Evolutionary conservation across 2,329 filamentous ascomycete species (phyloP).

Genomic region (Pseudogymnoascus sp.): DNA sequence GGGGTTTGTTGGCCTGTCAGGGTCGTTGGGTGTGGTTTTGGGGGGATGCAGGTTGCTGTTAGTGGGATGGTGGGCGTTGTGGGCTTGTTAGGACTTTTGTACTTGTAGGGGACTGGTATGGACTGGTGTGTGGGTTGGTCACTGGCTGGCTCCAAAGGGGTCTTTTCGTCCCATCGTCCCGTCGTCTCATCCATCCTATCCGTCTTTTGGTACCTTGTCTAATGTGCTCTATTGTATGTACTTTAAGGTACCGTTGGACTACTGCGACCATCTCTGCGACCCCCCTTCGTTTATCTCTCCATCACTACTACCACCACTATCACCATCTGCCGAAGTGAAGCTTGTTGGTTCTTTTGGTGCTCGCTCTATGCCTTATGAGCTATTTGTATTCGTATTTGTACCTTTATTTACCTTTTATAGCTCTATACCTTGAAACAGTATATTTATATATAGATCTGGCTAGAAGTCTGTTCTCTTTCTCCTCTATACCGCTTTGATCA

Average conservation of each 20-base stretch:
- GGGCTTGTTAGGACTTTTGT: neutral
- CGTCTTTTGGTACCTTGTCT: neutral
- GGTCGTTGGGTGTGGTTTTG: neutral
- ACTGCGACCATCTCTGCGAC: neutral
- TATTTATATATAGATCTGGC: slow-evolving; percentile 2
- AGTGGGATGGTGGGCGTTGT: neutral
- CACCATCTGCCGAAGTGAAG: neutral
- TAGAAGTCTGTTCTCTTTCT: neutral
- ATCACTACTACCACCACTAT: neutral
- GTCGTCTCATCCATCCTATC: too few relatives aligned
- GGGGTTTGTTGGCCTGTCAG: neutral
- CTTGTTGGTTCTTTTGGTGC: neutral
- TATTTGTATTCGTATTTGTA: neutral
- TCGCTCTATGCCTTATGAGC: neutral
- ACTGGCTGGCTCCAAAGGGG: neutral
- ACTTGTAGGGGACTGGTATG: neutral
- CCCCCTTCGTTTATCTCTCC: neutral
- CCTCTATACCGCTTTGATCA: neutral
- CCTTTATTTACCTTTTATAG: too few relatives aligned
- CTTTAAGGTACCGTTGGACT: neutral
- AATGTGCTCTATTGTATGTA: neutral
- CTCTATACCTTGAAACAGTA: neutral
- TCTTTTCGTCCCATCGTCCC: neutral
- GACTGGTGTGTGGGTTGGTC: neutral
- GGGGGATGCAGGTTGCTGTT: neutral